phyloP scores from a whole-genome alignment of 345 rosid species.

The Melaleuca quinquenervia region DNA sequence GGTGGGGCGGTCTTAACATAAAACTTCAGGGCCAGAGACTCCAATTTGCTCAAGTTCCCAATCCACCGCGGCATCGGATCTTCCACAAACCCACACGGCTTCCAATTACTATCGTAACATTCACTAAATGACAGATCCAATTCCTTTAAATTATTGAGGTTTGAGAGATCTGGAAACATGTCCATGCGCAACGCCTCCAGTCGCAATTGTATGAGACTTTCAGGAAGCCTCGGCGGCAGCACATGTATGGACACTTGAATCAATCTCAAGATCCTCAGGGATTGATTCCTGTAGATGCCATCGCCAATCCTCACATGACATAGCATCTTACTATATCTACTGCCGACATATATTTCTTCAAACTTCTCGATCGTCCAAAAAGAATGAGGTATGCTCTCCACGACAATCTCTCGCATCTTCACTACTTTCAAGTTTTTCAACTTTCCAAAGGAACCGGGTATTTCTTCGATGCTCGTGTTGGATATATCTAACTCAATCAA shows the following conservation, averaged over 20 bases:
- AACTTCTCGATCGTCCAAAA: no score
- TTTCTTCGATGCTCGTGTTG: no score
- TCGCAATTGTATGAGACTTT: neutral
- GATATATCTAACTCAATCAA: no score
- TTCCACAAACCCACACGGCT: neutral
- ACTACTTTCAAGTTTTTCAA: no score
- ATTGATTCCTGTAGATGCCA: no score
- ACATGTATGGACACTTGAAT: neutral
- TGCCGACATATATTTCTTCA: no score
- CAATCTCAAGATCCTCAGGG: no score
- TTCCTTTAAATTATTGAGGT: neutral
- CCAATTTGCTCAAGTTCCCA: neutral
- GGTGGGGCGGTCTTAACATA: neutral
- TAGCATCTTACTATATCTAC: no score
- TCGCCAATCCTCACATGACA: neutral
- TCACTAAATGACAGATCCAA: accelerated
- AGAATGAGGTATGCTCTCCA: no score
- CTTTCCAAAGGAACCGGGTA: no score
- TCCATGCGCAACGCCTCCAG: neutral
- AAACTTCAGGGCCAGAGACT: accelerated
- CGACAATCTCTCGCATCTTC: no score
- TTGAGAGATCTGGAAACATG: neutral
- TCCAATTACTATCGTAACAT: accelerated
- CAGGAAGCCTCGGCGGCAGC: neutral
- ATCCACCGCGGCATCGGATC: neutral